Evolutionary conservation across 495 filamentous ascomycete genomes (phyloP), one percentile per base, ranked within the genome.

Genomic region (Xylaria curta): DNA sequence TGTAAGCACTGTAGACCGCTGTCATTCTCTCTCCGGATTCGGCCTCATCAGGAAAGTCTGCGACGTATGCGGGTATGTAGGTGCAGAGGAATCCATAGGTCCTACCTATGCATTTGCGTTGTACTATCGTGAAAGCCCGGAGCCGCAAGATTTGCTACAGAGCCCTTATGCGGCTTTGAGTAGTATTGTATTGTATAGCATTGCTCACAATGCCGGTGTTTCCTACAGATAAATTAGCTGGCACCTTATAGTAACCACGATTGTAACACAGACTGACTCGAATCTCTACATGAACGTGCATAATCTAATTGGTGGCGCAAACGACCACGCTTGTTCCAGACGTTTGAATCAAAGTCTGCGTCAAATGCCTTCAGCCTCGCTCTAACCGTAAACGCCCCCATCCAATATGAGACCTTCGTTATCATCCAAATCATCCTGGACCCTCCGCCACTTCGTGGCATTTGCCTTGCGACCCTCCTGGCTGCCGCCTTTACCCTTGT

Each of bases 391-490:
- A 5, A 89, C 76, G 13, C 95, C 93, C 0, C 95, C 95, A 81
- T 97, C 92, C 6, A 97, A 81, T 72, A 97, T 97, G 82, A 95
- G 91, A n/a, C 87, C 88, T 81, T 97, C 95, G 74, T 97, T 98
- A 78, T 98, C 90, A 63, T 94, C 92, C 49, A 90, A 85, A 75
- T 97, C 93, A 81, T 98, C 94, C 78, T 98, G 97, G 1, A 97
- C 95, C 72, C 94, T 89, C 60, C 95, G 85, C 96, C 95, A 98
- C 3, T 87, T 88, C 69, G 85, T 85, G 61, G 82, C 87, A 71
- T 78, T 81, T 67, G 78, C 82, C 69, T 73, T 81, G 76, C 76
- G 77, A 70, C 73, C 77, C 66, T 79, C 78, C 70, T 72, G 80
- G 80, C 70, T 75, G 59, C 47, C 82, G 71, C 74, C 85, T 81